Base-by-base conservation (phyloP, 768 basidiomycete species). In the Hygrophorus pudorinus region DNA sequence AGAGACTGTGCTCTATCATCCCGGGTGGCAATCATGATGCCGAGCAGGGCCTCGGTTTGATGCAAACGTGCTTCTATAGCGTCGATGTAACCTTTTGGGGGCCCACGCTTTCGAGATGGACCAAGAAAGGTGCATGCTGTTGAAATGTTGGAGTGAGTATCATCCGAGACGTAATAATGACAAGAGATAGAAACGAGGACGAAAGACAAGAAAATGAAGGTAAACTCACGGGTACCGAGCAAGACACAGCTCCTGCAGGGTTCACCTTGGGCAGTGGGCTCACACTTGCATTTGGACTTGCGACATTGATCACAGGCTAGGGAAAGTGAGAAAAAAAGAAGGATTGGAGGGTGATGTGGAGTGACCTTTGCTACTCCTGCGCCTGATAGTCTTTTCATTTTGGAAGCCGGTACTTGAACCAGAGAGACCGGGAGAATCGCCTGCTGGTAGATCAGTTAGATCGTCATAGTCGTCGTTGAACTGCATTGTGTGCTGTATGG, bases 51-150 rank as follows among this genome's bases (percentile, higher is more conserved):
- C 59, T 94, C 90, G 13, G 89, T 87, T 56, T 93, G 87, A 53
- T 94, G 91, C 4, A 94, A 66, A 12, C 88, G 78, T 11, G 85
- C 85, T 63, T 94, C 90, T 53, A 94, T 90, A 21, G 89, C 89
- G 55, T 93, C 89, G 56, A 94, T 92, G 68, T 94, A 94, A 1
- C 90, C 90, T 57, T 88, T 89, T n/a, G 87, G 85, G 2, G 85
- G 85, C 2, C 89, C 89, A 51, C 89, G 81, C 58, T 85, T 85
- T 52, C 82, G 75, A 10, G 84, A 85, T 6, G 83, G 83, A 2
- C 81, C 82, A 32, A 86, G 68, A 61, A 84, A 86, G 0, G 85
- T 85, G 56, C 84, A 87, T 14, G 76, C 82, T 85, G 31, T 14
- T 41, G 7, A 13, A 29, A 13, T n/a, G n/a, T n/a, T n/a, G n/a